phyloP scores from a whole-genome alignment of 345 rosid species.

The Rhodomyrtus tomentosa region DNA sequence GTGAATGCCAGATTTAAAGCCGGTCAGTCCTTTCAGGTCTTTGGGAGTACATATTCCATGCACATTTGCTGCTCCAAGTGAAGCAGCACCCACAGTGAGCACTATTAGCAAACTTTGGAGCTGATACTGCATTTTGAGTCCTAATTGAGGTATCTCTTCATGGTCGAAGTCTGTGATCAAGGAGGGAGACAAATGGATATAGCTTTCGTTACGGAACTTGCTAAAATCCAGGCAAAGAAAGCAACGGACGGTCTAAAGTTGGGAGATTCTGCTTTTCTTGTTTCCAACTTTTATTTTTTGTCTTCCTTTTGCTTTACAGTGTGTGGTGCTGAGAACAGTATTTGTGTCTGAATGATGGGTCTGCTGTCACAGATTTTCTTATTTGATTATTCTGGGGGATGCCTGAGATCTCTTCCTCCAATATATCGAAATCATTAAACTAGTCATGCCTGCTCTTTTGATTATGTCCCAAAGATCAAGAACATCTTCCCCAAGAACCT shows the following conservation, averaged over 20 bases:
- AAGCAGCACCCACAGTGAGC: not conserved
- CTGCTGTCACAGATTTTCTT: not conserved
- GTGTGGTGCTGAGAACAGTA: not conserved
- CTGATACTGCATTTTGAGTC: constrained; percentile 20
- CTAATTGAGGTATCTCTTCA: not conserved
- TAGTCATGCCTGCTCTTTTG: not conserved
- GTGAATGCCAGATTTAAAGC: constrained; percentile 27
- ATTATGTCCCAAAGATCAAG: constrained; percentile 4
- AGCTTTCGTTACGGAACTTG: not conserved
- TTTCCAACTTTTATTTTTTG: not conserved
- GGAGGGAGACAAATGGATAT: not conserved
- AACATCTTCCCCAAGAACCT: constrained; percentile 1
- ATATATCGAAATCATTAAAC: constrained; percentile 1
- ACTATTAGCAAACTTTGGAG: constrained; percentile 10
- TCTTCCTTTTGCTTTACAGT: not conserved
- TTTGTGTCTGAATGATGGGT: not conserved
- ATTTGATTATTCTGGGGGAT: not conserved
- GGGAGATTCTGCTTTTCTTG: not conserved
- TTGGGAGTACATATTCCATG: constrained; percentile 14
- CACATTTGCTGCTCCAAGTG: not conserved
- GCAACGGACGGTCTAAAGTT: not conserved
- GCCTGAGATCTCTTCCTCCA: not conserved
- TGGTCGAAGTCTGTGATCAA: not conserved
- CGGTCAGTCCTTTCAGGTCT: constrained; percentile 31
- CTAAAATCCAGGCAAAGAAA: not conserved